These are phyloP conservation scores for Polyplosphaeria fusca DNA, from an alignment of 495 filamentous ascomycete genomes.

Conservation along the genomic window DNA sequence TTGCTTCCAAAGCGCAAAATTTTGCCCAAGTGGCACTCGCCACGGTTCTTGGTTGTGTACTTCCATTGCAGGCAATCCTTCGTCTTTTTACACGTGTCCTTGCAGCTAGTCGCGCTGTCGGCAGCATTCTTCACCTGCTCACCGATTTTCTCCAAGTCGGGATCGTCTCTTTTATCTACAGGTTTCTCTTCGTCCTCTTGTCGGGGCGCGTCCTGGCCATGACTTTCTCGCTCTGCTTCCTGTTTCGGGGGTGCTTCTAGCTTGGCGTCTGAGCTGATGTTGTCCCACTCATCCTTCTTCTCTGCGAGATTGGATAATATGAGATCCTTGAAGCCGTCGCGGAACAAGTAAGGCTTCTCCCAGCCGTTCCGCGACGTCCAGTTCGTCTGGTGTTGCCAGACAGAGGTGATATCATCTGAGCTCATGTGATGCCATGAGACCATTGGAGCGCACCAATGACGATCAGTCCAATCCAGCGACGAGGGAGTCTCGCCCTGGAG, in stretches of 20 bases:
- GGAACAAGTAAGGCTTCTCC: slow-evolving; percentile 34
- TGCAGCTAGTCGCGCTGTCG: slow-evolving; percentile 20
- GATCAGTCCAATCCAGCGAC: slow-evolving; percentile 49
- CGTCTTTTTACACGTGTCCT: slow-evolving; percentile 7
- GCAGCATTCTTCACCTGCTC: slow-evolving; percentile 3
- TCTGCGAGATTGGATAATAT: slow-evolving; percentile 31
- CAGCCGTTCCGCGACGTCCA: slow-evolving; percentile 37
- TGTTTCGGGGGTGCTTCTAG: neutral
- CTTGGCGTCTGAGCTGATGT: slow-evolving; percentile 34
- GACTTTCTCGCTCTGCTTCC: neutral
- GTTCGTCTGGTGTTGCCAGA: slow-evolving; percentile 9
- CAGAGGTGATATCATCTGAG: slow-evolving; percentile 38
- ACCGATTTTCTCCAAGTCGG: neutral
- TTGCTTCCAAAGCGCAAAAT: slow-evolving; percentile 17
- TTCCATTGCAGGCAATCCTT: slow-evolving; percentile 35
- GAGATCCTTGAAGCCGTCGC: slow-evolving; percentile 37
- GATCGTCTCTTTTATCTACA: neutral
- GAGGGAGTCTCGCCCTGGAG: slow-evolving; percentile 56
- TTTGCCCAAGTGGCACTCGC: slow-evolving; percentile 26
- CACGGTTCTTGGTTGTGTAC: neutral
- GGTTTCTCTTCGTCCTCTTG: neutral
- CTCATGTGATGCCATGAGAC: slow-evolving; percentile 62
- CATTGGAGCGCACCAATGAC: slow-evolving; percentile 59
- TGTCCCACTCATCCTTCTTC: slow-evolving; percentile 37
- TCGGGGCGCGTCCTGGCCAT: neutral